A percentile compares a stretch with the other conserved stretches of the same genome.
Evolutionary conservation across 805 yeast genomes (phyloP).

Genomic region (Clavispora phyllophila): DNA sequence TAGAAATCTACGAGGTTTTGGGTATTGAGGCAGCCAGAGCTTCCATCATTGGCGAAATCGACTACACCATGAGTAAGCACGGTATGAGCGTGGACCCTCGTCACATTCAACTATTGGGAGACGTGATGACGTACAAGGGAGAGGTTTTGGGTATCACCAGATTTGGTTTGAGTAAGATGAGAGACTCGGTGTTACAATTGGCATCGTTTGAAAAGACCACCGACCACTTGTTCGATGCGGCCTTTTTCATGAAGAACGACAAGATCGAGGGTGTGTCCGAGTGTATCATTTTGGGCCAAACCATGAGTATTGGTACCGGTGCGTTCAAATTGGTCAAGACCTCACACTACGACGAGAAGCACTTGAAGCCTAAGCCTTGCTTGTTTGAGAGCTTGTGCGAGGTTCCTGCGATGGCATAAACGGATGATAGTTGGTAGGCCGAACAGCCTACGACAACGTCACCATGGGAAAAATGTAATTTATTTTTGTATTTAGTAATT

Average conservation of each 20-base stretch:
- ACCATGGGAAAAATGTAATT: neutral
- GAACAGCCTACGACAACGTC: neutral
- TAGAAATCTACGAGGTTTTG: conserved; percentile 82
- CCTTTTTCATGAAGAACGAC: conserved; percentile 95
- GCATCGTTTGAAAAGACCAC: conserved; percentile 98
- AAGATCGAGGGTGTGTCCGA: conserved; percentile 96
- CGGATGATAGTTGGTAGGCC: neutral
- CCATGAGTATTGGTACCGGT: conserved; percentile 97
- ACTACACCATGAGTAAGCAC: conserved; percentile 96
- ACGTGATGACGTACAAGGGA: conserved; percentile 98
- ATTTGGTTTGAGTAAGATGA: conserved; percentile 96
- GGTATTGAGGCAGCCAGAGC: conserved; percentile 98
- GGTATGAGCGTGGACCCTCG: conserved; percentile 99
- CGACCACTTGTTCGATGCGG: conserved; percentile 96
- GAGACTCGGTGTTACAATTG: conserved; percentile 93
- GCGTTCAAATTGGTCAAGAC: conserved; percentile 79
- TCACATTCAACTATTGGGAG: conserved; percentile 95
- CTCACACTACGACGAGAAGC: conserved; percentile 40
- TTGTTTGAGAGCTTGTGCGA: conserved; percentile 43
- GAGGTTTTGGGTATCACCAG: conserved; percentile 97
- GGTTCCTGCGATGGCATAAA: conserved; percentile 10
- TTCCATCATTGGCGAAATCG: conserved; percentile 89
- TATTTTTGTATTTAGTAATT: neutral
- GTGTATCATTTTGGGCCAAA: conserved; percentile 95
- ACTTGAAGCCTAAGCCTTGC: conserved; percentile 39